These are phyloP conservation scores for Eucalyptus regnans DNA, from an alignment of 345 rosid species.

Conservation along the genomic window DNA sequence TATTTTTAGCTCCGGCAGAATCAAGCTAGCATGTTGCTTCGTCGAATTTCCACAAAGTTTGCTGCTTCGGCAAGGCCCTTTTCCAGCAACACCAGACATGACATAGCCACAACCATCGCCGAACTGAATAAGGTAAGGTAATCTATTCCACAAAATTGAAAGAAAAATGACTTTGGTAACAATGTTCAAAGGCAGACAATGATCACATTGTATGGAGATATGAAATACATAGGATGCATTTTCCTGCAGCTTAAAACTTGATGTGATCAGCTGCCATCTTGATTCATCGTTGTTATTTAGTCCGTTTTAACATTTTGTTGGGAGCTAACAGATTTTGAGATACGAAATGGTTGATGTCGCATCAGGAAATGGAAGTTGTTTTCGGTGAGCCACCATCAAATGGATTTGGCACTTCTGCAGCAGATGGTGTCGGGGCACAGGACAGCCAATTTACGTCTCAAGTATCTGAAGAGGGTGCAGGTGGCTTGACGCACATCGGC, in stretches of 20 bases:
- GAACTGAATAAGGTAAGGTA: slow-evolving; percentile 44
- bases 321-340: neutral
- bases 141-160: neutral
- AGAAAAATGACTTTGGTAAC: neutral
- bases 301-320: neutral
- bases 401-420: slow-evolving; percentile 26
- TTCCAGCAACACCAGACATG: slow-evolving; percentile 10
- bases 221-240: neutral
- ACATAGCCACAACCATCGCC: slow-evolving; percentile 10
- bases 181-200: neutral
- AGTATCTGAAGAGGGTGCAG: neutral
- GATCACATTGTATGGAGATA: neutral
- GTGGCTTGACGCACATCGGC: slow-evolving; percentile 51
- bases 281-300: neutral
- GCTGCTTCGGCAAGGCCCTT: slow-evolving; percentile 25
- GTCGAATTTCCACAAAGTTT: slow-evolving; percentile 10
- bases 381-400: slow-evolving; percentile 61
- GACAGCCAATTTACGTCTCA: slow-evolving; percentile 10
- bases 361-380: slow-evolving; percentile 73
- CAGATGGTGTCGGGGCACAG: neutral
- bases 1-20: neutral
- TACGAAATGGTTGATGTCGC: neutral
- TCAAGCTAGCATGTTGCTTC: slow-evolving; percentile 28
- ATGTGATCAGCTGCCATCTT: neutral
- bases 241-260: neutral